Evolutionary conservation across 139 green algal genomes (phyloP), one percentile per base, ranked within the genome.

Genomic region (Yamagishiella unicocca): DNA sequence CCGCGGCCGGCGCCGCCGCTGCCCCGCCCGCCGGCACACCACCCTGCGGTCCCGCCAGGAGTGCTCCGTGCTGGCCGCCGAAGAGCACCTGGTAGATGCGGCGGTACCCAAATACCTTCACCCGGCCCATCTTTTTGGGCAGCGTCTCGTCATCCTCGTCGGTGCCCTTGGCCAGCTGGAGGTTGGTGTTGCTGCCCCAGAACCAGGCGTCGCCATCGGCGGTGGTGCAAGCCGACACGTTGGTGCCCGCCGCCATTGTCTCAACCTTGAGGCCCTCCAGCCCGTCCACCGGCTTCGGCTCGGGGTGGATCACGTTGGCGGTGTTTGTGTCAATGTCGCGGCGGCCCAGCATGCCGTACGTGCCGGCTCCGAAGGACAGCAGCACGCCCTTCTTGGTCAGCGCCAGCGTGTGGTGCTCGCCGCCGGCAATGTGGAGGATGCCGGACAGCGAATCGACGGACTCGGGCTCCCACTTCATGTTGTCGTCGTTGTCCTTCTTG

Each of bases 381-480:
- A 98, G 67, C 80, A 83, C 55, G 58, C 89, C 90, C 42, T 93
- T 90, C 35, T 93, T 72, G 12, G 93, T 95, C 1, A 97, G 88
- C 31, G 88, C 93, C 21, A 98, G 91, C 4, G 94, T 95, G 92
- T 98, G 96, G 89, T 98, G 95, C 94, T 98, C 94, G n/a, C 96
- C 96, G 61, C 92, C 90, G 1, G 85, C 62, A 17, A 95, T 86
- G 50, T 84, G 78, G 33, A 37, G 24, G 17, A 94, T n/a, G 27
- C 73, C 42, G 29, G 74, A n/a, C 21, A 97, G 86, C 2, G 81
- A 78, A 22, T 85, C 82, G 19, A 96, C 92, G n/a, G 62, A n/a
- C 64, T 42, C 64, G 2, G 90, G 90, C 58, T 82, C 46, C 88
- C 90, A 93, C 25, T 89, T 38, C 55, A 86, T 73, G 50, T 92